Conservation (phyloP, 345 rosid species). For the Anastatica hierochuntica region DNA sequence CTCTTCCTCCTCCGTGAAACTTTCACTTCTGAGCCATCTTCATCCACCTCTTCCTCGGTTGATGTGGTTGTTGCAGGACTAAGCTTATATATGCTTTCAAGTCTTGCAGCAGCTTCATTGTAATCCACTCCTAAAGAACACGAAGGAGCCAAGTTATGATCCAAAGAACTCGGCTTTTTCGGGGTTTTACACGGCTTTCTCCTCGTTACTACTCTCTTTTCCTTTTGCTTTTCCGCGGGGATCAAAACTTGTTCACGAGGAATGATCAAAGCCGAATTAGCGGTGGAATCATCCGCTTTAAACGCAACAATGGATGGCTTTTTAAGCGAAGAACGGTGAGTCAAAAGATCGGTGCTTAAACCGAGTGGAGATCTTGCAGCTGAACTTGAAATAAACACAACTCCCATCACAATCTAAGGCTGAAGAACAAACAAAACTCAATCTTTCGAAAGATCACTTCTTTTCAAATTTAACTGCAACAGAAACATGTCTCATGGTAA, state of each 20-base stretch:
- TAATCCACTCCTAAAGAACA: conserved; percentile 53
- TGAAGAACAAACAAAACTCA: conserved; percentile 6
- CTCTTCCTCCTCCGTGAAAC: conserved; percentile 36
- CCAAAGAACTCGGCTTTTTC: conserved; percentile 24
- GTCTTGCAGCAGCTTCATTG: conserved; percentile 84
- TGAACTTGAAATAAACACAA: conserved; percentile 73
- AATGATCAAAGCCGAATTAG: conserved; percentile 34
- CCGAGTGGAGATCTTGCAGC: conserved; percentile 65
- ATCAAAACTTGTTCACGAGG: conserved; percentile 36
- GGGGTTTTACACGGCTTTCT: conserved; percentile 32
- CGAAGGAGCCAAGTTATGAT: conserved; percentile 27
- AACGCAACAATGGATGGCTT: conserved; percentile 62
- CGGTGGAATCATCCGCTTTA: conserved; percentile 49
- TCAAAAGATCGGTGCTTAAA: conserved; percentile 34
- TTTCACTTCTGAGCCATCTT: conserved; percentile 21
- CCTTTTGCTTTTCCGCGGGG: conserved; percentile 40
- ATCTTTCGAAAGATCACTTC: no score
- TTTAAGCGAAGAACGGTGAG: conserved; percentile 28
- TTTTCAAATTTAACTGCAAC: neutral
- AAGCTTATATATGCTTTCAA: conserved; percentile 74
- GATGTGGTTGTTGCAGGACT: conserved; percentile 34
- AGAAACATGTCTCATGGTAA: neutral
- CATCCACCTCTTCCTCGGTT: conserved; percentile 32
- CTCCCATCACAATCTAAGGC: conserved; percentile 66
- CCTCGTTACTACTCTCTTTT: conserved; percentile 28